Conservation (phyloP, 1,284 basidiomycete genomes). For the Pascua guehoae region DNA sequence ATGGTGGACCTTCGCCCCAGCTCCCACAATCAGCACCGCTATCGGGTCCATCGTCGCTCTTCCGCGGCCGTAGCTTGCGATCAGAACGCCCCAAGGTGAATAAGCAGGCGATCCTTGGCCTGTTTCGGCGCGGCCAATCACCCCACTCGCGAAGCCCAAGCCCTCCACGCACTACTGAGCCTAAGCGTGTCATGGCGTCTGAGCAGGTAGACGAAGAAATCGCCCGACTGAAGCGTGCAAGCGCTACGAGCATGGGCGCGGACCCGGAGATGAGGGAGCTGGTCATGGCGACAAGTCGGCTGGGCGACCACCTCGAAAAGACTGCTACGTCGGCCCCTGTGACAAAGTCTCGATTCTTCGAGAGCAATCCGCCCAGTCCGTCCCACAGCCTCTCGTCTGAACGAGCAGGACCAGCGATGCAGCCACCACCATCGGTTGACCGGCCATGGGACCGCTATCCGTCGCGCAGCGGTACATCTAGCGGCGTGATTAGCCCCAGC, state of each 20-base stretch:
- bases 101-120: conserved; percentile 33
- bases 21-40: not conserved
- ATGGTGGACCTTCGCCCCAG: conserved; percentile 12
- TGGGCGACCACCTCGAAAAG: conserved; percentile 17
- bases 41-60: conserved; percentile 1
- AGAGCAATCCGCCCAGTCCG: conserved; percentile 6
- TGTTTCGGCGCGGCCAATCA: conserved; percentile 43
- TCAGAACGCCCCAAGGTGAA: conserved; percentile 7
- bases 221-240: conserved; percentile 39
- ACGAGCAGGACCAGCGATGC: not conserved
- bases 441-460: conserved; percentile 11
- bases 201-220: conserved; percentile 43
- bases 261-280: conserved; percentile 26
- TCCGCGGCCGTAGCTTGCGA: conserved; percentile 12
- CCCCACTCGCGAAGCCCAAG: conserved; percentile 44
- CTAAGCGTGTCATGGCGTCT: conserved; percentile 20
- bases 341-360: conserved; percentile 41
- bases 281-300: conserved; percentile 11
- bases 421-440: not conserved
- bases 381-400: not conserved
- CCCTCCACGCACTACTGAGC: conserved; percentile 30
- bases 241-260: conserved; percentile 13
- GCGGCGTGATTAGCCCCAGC: conserved; percentile 41
- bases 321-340: conserved; percentile 30
- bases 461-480: conserved; percentile 23